Conservation (phyloP, 2,329 filamentous ascomycete genomes). For the Colletotrichum incanum region DNA sequence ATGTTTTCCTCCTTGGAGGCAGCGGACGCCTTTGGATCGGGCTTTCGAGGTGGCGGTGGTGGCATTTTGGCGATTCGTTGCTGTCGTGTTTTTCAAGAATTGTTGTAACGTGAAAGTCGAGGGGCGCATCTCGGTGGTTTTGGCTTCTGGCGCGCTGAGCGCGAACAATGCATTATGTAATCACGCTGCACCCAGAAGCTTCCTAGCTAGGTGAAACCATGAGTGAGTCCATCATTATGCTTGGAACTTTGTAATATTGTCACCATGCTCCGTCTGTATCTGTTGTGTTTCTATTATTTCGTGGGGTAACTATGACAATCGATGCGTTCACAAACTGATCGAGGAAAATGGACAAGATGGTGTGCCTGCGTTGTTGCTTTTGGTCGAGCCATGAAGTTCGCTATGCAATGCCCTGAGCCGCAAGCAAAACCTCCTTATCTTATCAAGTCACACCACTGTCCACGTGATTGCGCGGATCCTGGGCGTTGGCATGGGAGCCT, state of each 20-base stretch:
- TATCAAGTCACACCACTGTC: constrained; percentile 36
- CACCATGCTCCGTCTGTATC: neutral
- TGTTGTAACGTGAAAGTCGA: neutral
- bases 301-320: neutral
- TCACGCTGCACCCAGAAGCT: neutral
- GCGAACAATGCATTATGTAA: neutral
- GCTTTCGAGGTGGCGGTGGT: constrained; percentile 52
- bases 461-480: constrained; percentile 48
- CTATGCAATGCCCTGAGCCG: neutral
- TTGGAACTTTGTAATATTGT: neutral
- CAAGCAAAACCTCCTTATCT: neutral
- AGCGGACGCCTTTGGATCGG: constrained; percentile 51
- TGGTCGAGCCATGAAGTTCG: neutral
- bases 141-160: constrained; percentile 35
- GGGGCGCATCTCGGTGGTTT: constrained; percentile 24
- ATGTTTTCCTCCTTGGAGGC: constrained; percentile 92
- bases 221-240: neutral
- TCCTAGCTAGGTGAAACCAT: neutral
- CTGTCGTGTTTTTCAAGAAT: neutral
- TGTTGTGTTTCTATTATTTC: no score
- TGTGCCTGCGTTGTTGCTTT: neutral
- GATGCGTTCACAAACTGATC: neutral
- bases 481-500: constrained; percentile 7
- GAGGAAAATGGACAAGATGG: neutral
- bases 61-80: constrained; percentile 39